Conservation (phyloP, 192 early-diverging fungal genomes). For the Diversispora eburnea region DNA sequence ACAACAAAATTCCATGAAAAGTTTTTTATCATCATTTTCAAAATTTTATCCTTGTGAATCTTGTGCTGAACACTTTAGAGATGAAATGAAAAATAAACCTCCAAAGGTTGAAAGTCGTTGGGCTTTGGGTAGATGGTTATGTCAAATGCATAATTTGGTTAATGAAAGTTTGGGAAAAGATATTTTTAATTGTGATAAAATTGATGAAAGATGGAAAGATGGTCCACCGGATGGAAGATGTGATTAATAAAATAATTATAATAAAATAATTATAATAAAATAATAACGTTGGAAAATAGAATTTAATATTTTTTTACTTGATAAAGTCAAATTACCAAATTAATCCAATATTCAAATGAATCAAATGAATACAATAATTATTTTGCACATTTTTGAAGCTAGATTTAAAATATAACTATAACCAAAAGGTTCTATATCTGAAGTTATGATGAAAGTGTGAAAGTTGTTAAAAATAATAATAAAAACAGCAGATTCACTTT, state of each 20-base stretch:
- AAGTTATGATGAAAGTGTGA: too few species aligned
- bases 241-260: constrained; percentile 34
- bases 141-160: constrained; percentile 92
- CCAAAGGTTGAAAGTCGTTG: constrained; percentile 68
- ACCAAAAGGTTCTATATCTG: too few species aligned
- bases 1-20: constrained; percentile 75
- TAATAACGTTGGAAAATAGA: too few species aligned
- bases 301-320: too few species aligned
- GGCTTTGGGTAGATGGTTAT: constrained; percentile 82
- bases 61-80: constrained; percentile 82
- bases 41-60: constrained; percentile 90
- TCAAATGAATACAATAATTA: too few species aligned
- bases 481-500: too few species aligned
- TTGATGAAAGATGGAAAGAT: constrained; percentile 90
- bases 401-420: too few species aligned
- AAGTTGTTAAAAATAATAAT: too few species aligned
- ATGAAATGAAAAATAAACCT: constrained; percentile 71
- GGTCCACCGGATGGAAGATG: constrained; percentile 73
- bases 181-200: constrained; percentile 89
- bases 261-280: background rate
- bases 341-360: too few species aligned
- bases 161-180: constrained; percentile 86
- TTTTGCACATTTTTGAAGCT: too few species aligned
- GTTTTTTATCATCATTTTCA: constrained; percentile 70
- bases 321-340: too few species aligned